A percentile compares a stretch with the other conserved stretches of the same genome.
Evolutionary conservation across 495 filamentous ascomycete species (phyloP).

Genomic region (Penicillium soppii): DNA sequence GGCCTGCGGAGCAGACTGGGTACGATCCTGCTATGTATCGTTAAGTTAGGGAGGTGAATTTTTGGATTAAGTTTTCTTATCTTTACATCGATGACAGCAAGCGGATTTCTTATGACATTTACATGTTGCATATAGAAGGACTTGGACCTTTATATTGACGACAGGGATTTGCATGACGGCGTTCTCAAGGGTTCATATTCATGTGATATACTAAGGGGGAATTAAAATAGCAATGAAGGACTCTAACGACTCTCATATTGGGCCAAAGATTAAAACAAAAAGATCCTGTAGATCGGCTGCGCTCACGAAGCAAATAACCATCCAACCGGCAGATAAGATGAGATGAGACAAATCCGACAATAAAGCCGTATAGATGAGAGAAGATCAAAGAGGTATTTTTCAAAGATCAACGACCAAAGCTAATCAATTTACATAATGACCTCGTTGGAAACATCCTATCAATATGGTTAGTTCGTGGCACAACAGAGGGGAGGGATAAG

Average conservation of each 20-base stretch:
- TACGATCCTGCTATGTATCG: constrained; percentile 40
- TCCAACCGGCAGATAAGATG: constrained; percentile 18
- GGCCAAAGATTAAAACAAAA: constrained; percentile 1
- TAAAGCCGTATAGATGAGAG: not conserved
- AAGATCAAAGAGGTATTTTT: constrained; percentile 23
- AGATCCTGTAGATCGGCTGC: constrained; percentile 10
- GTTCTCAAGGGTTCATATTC: not conserved
- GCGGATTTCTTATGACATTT: constrained; percentile 40
- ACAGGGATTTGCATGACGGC: not conserved
- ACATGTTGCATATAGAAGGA: not conserved
- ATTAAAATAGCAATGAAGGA: not conserved
- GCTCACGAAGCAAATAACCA: constrained; percentile 19
- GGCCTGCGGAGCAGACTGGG: constrained; percentile 24
- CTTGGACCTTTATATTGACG: not conserved
- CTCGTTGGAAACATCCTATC: constrained; percentile 85
- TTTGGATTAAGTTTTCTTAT: not conserved
- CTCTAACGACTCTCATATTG: constrained; percentile 3
- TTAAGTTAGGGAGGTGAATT: constrained; percentile 14
- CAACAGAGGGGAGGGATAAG: not conserved
- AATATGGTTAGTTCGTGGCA: constrained; percentile 3
- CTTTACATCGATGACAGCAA: constrained; percentile 7
- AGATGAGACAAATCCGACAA: constrained; percentile 14
- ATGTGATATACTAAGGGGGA: not conserved
- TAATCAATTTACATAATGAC: constrained; percentile 79
- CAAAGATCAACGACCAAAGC: constrained; percentile 16